Percentiles rank a stretch among this genome's conserved stretches.
Evolutionary conservation across 768 basidiomycete genomes (phyloP).

Genomic region (Botryobasidium botryosum): DNA sequence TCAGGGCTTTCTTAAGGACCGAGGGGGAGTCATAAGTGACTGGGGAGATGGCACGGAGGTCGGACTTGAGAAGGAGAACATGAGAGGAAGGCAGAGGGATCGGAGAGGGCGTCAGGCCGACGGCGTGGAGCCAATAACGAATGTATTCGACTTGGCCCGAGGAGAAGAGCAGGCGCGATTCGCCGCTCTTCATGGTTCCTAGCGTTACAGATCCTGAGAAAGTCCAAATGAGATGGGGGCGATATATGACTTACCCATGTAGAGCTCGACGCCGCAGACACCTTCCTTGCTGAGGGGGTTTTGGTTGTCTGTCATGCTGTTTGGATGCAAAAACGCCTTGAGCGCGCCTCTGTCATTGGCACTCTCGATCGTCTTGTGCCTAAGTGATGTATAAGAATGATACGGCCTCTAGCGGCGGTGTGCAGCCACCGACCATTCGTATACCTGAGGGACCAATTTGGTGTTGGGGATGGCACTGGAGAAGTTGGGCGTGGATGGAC

Average conservation of each 20-base stretch:
- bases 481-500: background rate
- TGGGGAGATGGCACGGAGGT: constrained; percentile 41
- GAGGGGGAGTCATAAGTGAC: constrained; percentile 37
- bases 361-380: constrained; percentile 41
- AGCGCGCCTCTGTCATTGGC: constrained; percentile 41
- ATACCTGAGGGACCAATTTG: constrained; percentile 1
- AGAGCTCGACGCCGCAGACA: constrained; percentile 50
- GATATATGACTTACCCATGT: constrained; percentile 32
- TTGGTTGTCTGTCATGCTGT: constrained; percentile 48
- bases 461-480: background rate
- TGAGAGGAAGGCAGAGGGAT: constrained; percentile 66
- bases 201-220: background rate
- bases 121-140: constrained; percentile 66
- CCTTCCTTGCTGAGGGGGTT: constrained; percentile 54
- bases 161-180: constrained; percentile 66
- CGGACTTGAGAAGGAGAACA: constrained; percentile 45
- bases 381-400: constrained; percentile 15
- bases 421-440: constrained; percentile 8
- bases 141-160: constrained; percentile 74
- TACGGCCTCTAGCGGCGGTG: too few species aligned
- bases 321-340: constrained; percentile 55
- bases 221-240: background rate
- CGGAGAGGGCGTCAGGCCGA: constrained; percentile 42
- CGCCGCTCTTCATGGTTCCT: constrained; percentile 56
- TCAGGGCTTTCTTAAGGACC: constrained; percentile 40